phyloP scores from a whole-genome alignment of 2,329 filamentous ascomycete species.

The Cercospora zeina region DNA sequence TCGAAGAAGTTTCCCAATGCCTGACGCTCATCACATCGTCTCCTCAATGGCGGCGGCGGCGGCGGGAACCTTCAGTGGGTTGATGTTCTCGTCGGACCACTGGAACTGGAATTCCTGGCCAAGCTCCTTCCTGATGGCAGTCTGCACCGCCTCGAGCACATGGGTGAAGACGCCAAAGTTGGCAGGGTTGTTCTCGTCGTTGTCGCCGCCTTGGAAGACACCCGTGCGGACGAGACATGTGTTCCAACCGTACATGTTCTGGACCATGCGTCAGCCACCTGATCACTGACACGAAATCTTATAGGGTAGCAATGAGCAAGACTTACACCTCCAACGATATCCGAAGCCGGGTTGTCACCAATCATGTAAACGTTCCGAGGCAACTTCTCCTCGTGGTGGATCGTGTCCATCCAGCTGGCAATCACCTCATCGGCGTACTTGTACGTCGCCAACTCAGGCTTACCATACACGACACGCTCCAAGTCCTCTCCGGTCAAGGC shows the following conservation, averaged over 20 bases:
- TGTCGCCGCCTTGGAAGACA: slow-evolving; percentile 74
- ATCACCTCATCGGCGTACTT: slow-evolving; percentile 76
- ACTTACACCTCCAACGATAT: slow-evolving; percentile 65
- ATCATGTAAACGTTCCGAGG: slow-evolving; percentile 75
- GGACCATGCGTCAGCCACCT: slow-evolving; percentile 10
- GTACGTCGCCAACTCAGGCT: slow-evolving; percentile 74
- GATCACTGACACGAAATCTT: background rate
- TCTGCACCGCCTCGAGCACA: slow-evolving; percentile 69
- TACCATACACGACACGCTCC: slow-evolving; percentile 74
- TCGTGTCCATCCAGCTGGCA: slow-evolving; percentile 70
- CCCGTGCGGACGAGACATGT: slow-evolving; percentile 75
- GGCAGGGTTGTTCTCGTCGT: slow-evolving; percentile 74
- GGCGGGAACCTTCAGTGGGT: slow-evolving; percentile 57
- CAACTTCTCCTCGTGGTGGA: slow-evolving; percentile 70
- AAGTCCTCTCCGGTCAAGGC: slow-evolving; percentile 68
- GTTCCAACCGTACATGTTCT: slow-evolving; percentile 79
- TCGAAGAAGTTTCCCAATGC: slow-evolving; percentile 4
- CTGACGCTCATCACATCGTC: background rate
- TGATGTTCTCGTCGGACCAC: slow-evolving; percentile 67
- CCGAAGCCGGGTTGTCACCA: slow-evolving; percentile 71
- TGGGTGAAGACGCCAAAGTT: slow-evolving; percentile 75
- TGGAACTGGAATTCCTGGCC: slow-evolving; percentile 73
- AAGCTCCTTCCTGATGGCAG: slow-evolving; percentile 67
- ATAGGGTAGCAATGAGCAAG: background rate
- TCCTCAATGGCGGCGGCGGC: slow-evolving; percentile 35